These are phyloP conservation scores for Abelmoschus esculentus DNA, from an alignment of 345 rosid genomes.

Conservation along the genomic window DNA sequence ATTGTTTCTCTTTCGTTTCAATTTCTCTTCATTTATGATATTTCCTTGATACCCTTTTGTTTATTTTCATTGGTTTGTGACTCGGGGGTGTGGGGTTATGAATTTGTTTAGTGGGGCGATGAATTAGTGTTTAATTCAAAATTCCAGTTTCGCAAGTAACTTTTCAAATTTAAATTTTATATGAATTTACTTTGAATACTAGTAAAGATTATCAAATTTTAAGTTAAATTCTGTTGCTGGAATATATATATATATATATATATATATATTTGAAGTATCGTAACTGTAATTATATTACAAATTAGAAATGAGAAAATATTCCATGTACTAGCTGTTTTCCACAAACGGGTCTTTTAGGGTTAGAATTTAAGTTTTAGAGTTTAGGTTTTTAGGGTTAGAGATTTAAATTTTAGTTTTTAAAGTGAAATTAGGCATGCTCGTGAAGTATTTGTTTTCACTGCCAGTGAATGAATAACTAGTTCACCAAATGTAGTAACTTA, in stretches of 20 bases:
- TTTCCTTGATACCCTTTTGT: constrained; percentile 1
- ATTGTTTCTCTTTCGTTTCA: neutral
- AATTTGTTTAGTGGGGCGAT: too few relatives aligned
- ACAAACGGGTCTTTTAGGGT: too few relatives aligned
- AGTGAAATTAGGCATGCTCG: too few relatives aligned
- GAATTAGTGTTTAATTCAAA: too few relatives aligned
- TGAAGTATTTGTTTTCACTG: too few relatives aligned
- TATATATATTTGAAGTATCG: too few relatives aligned
- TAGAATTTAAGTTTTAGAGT: too few relatives aligned
- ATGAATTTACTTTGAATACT: neutral
- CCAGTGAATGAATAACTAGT: neutral
- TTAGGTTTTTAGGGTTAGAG: too few relatives aligned
- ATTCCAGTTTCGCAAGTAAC: neutral
- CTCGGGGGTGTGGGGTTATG: too few relatives aligned
- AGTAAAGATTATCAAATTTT: neutral
- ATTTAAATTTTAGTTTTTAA: too few relatives aligned
- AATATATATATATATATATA: neutral
- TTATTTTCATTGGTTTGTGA: neutral
- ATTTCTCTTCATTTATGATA: neutral
- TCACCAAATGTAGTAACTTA: neutral
- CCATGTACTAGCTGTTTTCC: too few relatives aligned
- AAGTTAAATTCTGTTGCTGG: neutral
- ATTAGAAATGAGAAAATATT: neutral
- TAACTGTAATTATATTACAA: neutral
- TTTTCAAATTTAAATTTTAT: neutral